These are phyloP conservation scores for Termitomyces heimii DNA, from an alignment of 768 basidiomycete genomes.

Conservation along the genomic window DNA sequence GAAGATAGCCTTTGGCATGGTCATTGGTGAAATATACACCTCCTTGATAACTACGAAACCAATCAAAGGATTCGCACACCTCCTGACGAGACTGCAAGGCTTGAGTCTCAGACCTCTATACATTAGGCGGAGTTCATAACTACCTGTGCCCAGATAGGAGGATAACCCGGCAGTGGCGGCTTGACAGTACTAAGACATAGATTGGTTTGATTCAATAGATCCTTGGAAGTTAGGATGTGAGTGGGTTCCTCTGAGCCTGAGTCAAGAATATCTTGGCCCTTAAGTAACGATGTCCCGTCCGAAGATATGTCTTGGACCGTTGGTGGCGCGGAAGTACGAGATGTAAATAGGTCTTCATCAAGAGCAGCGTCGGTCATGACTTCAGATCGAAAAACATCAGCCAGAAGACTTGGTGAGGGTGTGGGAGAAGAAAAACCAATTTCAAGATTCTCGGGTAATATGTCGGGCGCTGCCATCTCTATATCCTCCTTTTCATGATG, in stretches of 20 bases:
- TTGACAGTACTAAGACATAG: constrained; percentile 4
- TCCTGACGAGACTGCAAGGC: constrained; percentile 67
- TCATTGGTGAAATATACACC: constrained; percentile 67
- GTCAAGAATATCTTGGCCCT: not conserved
- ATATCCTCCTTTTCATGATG: not conserved
- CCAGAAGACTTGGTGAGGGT: not conserved
- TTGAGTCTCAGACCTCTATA: not conserved
- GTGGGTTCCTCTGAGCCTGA: not conserved
- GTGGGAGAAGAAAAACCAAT: not conserved
- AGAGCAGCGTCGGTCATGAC: not conserved
- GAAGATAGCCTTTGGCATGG: constrained; percentile 67
- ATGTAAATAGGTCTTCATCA: not conserved
- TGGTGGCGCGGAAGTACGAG: not conserved
- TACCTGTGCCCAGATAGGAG: constrained; percentile 42
- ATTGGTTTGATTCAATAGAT: not conserved
- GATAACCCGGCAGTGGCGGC: constrained; percentile 20
- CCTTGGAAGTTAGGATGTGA: not conserved
- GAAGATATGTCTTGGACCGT: not conserved
- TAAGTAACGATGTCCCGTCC: not conserved
- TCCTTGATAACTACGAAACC: constrained; percentile 73
- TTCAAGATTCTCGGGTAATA: not conserved
- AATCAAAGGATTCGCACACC: constrained; percentile 73
- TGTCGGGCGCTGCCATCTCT: not conserved
- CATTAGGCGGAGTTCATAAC: not conserved
- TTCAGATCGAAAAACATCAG: not conserved